A percentile compares a stretch with the other conserved stretches of the same genome.
phyloP scores from a whole-genome alignment of 1,284 basidiomycete species.

The Volvariella surrecta region DNA sequence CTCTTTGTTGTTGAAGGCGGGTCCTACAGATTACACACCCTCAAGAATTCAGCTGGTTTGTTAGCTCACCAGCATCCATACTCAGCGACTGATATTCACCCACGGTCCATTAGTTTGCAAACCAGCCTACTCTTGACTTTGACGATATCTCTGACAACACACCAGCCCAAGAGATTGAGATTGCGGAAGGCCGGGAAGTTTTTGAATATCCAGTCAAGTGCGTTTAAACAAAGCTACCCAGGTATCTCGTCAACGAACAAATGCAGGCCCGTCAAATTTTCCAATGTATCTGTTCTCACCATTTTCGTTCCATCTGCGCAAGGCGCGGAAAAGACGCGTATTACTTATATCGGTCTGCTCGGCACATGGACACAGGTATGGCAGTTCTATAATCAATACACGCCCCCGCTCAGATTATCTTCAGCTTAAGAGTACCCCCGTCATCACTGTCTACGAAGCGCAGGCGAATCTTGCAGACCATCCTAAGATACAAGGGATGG shows the following conservation, averaged over 20 bases:
- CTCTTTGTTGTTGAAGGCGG: conserved; percentile 65
- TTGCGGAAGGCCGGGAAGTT: conserved; percentile 60
- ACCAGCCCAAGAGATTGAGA: conserved; percentile 59
- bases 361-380: conserved; percentile 73
- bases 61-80: background rate
- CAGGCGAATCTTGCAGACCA: conserved; percentile 77
- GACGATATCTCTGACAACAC: conserved; percentile 52
- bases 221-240: conserved; percentile 9
- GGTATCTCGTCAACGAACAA: background rate
- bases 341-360: conserved; percentile 77
- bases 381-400: conserved; percentile 5
- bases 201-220: conserved; percentile 72
- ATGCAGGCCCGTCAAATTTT: conserved; percentile 70
- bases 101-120: conserved; percentile 45
- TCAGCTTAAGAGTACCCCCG: conserved; percentile 59
- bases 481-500: conserved; percentile 67
- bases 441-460: conserved; percentile 72
- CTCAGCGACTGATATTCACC: background rate
- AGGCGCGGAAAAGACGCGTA: conserved; percentile 57
- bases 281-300: conserved; percentile 62
- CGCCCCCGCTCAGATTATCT: conserved; percentile 1
- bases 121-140: conserved; percentile 68
- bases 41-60: conserved; percentile 53
- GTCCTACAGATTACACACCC: conserved; percentile 66
- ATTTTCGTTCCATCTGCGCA: conserved; percentile 68